Percentiles rank a stretch among this genome's conserved stretches.
Evolutionary conservation across 352 stramenopile genomes (phyloP).

Genomic region (Thalassiosira ordinaria): DNA sequence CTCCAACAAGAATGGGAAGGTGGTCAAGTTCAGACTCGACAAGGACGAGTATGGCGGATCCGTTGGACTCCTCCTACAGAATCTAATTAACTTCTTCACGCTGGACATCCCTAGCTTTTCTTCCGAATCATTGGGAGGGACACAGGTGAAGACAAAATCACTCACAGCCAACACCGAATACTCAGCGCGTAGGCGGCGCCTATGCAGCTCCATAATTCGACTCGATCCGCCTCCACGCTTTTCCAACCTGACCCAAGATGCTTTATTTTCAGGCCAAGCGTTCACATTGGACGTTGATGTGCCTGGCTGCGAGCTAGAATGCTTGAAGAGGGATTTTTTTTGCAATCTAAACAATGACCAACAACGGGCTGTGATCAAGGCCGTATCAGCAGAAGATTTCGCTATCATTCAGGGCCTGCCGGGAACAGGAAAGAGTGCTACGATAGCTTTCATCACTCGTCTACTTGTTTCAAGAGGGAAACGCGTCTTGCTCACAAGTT

Average conservation of each 20-base stretch:
- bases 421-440: slow-evolving; percentile 88
- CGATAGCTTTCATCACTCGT: slow-evolving; percentile 93
- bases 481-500: slow-evolving; percentile 95
- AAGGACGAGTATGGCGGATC: slow-evolving; percentile 67
- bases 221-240: slow-evolving; percentile 54
- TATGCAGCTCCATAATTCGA: slow-evolving; percentile 62
- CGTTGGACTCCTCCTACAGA: slow-evolving; percentile 75
- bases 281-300: slow-evolving; percentile 42
- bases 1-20: slow-evolving; percentile 1
- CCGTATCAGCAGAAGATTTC: slow-evolving; percentile 92
- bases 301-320: slow-evolving; percentile 67
- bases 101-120: slow-evolving; percentile 60
- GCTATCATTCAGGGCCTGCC: slow-evolving; percentile 93
- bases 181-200: slow-evolving; percentile 38
- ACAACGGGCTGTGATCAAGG: slow-evolving; percentile 67
- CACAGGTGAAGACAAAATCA: slow-evolving; percentile 47
- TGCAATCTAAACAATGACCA: slow-evolving; percentile 78
- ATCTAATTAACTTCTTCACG: slow-evolving; percentile 83
- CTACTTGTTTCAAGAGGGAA: slow-evolving; percentile 91
- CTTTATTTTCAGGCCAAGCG: slow-evolving; percentile 26
- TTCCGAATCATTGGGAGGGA: slow-evolving; percentile 47
- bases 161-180: slow-evolving; percentile 51
- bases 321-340: slow-evolving; percentile 74
- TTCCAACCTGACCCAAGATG: too few species aligned
- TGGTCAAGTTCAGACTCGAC: slow-evolving; percentile 73